phyloP scores from a whole-genome alignment of 345 rosid genomes.

The Brassica juncea region DNA sequence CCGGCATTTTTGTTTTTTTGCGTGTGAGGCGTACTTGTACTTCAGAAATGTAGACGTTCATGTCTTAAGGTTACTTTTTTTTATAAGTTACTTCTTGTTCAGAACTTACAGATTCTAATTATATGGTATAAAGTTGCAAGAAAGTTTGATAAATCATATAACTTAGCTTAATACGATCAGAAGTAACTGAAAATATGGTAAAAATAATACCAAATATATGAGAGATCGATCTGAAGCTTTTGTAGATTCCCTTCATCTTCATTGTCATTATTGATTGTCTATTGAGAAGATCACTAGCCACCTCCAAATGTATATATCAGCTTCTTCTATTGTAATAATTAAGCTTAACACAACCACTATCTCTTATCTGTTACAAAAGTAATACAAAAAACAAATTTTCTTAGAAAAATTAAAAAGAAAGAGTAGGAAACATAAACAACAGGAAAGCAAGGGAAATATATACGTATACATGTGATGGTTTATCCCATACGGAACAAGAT shows the following conservation, averaged over 20 bases:
- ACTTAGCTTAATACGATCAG: neutral
- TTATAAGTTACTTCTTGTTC: neutral
- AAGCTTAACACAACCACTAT: neutral
- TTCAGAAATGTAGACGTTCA: neutral
- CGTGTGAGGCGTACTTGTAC: neutral
- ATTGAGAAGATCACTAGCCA: slow-evolving; percentile 28
- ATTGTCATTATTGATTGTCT: slow-evolving; percentile 54
- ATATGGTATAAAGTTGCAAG: neutral
- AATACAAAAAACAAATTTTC: neutral
- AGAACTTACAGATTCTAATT: neutral
- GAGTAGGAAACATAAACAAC: neutral
- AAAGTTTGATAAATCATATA: neutral
- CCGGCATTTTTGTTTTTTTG: neutral
- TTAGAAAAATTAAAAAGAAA: neutral
- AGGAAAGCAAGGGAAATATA: neutral
- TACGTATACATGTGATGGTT: neutral
- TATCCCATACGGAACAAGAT: neutral
- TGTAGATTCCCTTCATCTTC: slow-evolving; percentile 87
- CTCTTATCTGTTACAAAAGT: slow-evolving; percentile 8
- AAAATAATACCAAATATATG: slow-evolving; percentile 68
- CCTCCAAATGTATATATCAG: slow-evolving; percentile 8
- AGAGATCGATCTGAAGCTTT: slow-evolving; percentile 80
- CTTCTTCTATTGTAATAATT: neutral
- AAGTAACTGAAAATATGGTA: neutral
- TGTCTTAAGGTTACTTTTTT: neutral